phyloP scores from a whole-genome alignment of 192 early-diverging fungal genomes.

The Irineochytrium annulatum region DNA sequence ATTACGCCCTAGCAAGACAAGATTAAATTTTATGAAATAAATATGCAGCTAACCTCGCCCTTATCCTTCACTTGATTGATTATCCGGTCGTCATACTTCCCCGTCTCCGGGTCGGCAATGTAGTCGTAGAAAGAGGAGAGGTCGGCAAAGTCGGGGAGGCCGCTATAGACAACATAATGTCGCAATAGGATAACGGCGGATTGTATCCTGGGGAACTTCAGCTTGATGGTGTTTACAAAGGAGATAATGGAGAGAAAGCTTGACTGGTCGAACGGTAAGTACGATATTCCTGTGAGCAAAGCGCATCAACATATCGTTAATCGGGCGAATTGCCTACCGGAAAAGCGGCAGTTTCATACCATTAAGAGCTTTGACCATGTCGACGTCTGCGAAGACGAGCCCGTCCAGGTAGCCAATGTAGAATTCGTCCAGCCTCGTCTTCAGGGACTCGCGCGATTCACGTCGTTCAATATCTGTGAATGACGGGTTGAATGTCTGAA shows the following conservation, averaged over 20 bases:
- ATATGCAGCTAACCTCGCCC: slow-evolving; percentile 29
- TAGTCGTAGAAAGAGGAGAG: slow-evolving; percentile 29
- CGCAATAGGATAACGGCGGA: slow-evolving; percentile 19
- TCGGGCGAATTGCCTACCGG: too few relatives aligned
- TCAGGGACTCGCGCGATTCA: slow-evolving; percentile 2
- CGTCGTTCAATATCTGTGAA: slow-evolving; percentile 1
- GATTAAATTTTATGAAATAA: not conserved
- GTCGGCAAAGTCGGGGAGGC: slow-evolving; percentile 3
- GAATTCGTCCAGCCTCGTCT: slow-evolving; percentile 22
- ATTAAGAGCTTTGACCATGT: slow-evolving; percentile 15
- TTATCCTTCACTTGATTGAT: slow-evolving; percentile 40
- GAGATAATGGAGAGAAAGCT: slow-evolving; percentile 8
- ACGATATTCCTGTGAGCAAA: slow-evolving; percentile 10
- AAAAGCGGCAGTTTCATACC: slow-evolving; percentile 14
- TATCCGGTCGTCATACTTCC: slow-evolving; percentile 30
- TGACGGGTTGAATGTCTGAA: slow-evolving; percentile 10
- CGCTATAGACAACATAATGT: slow-evolving; percentile 27
- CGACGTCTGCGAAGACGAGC: slow-evolving; percentile 13
- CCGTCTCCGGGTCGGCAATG: slow-evolving; percentile 37
- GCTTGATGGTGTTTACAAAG: slow-evolving; percentile 10
- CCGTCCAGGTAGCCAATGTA: slow-evolving; percentile 17
- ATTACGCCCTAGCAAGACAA: slow-evolving; percentile 17
- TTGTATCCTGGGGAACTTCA: slow-evolving; percentile 8
- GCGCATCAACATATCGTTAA: too few relatives aligned
- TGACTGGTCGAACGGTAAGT: slow-evolving; percentile 3